Conservation (phyloP, 2,329 filamentous ascomycete species). For the Escovopsis sp. region DNA sequence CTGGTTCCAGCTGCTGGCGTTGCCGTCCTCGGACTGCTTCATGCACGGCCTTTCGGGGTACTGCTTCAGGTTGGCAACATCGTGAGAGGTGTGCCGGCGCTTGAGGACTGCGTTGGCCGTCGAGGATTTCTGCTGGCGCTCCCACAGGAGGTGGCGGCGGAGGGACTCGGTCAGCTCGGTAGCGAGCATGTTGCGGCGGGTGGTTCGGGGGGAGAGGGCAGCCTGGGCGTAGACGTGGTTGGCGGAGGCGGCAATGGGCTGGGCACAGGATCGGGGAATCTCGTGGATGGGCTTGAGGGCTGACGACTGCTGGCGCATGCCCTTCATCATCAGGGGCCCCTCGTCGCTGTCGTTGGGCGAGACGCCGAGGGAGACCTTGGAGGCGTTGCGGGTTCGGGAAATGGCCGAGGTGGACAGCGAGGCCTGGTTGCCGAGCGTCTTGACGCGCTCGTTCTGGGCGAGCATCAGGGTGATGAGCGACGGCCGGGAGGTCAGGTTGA, state of each 20-base stretch:
- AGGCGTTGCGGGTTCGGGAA: conserved; percentile 40
- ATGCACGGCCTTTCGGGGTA: conserved; percentile 54
- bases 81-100: conserved; percentile 77
- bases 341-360: conserved; percentile 48
- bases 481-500: conserved; percentile 69
- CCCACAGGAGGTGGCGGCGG: conserved; percentile 82
- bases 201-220: conserved; percentile 80
- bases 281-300: conserved; percentile 42
- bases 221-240: conserved; percentile 51
- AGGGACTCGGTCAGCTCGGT: conserved; percentile 90
- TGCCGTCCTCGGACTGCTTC: conserved; percentile 44
- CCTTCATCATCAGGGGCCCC: conserved; percentile 50
- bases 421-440: conserved; percentile 53
- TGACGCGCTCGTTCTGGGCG: conserved; percentile 58
- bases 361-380: conserved; percentile 28
- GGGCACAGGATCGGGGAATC: conserved; percentile 50
- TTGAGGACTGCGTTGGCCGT: conserved; percentile 81
- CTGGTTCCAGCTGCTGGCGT: conserved; percentile 67
- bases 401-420: conserved; percentile 55
- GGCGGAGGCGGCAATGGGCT: conserved; percentile 65
- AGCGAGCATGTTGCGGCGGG: conserved; percentile 85
- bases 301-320: conserved; percentile 28
- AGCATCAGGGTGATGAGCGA: conserved; percentile 86
- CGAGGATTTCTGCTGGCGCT: conserved; percentile 85
- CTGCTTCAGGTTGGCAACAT: conserved; percentile 76